Evolutionary conservation across 306 rosid species (phyloP).

Genomic region (Fragaria vesca): DNA sequence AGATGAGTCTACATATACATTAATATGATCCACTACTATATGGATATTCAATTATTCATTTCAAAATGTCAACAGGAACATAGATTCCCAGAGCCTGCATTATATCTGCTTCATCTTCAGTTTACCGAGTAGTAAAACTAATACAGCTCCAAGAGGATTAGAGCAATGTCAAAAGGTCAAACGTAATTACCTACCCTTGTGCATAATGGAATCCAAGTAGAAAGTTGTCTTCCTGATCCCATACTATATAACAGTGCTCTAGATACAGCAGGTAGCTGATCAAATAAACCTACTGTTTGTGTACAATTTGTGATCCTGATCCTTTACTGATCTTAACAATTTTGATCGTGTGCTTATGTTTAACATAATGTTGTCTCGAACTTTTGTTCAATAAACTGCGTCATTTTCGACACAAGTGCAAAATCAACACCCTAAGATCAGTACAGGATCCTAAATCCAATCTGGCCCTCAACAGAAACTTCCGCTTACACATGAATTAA

Average conservation of each 20-base stretch:
- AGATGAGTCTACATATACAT: neutral
- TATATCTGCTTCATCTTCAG: neutral
- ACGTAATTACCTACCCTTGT: neutral
- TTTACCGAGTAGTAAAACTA: neutral
- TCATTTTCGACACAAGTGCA: neutral
- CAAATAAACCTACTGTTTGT: neutral
- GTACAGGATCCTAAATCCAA: neutral
- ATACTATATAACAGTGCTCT: neutral
- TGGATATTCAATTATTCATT: neutral
- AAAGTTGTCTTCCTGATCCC: neutral
- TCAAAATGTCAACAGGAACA: neutral
- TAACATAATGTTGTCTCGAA: neutral
- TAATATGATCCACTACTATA: neutral
- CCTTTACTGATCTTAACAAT: neutral
- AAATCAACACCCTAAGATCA: neutral
- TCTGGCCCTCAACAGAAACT: constrained; percentile 16
- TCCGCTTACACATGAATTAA: neutral
- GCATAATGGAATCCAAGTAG: neutral
- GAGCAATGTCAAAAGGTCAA: neutral
- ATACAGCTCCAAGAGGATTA: neutral
- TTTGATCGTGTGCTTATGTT: neutral
- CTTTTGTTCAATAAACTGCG: neutral
- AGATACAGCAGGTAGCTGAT: neutral
- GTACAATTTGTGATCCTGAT: neutral
- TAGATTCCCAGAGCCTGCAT: neutral